Base-by-base conservation (phyloP, 2,329 filamentous ascomycete species). In the Neoascochyta sp. region DNA sequence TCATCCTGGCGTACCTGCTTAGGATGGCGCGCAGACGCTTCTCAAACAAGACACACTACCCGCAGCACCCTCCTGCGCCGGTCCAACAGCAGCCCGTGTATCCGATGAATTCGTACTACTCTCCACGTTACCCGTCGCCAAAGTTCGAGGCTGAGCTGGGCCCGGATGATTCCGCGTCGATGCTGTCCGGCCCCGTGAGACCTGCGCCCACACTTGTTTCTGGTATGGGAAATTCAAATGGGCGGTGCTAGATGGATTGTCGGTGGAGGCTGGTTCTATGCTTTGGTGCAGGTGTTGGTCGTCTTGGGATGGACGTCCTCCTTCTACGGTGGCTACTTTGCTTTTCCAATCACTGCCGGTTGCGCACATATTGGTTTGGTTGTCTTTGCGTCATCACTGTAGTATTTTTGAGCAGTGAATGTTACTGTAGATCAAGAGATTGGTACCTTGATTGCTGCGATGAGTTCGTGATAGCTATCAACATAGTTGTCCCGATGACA, bases 131-230 rank as follows among this genome's bases (percentile, higher is more conserved):
- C 21, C 27, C 30, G 4, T 26, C 19, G 11, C 36, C 32, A 9
- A 24, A 14, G 4, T 20, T 21, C 15, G 28, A 25, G 13, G 22
- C 26, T 7, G 39, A 41, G 12, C 19, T 38, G 4, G 21, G 14
- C 8, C 39, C 39, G 7, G 34, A 41, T 19, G 39, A 41, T 21
- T 34, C 31, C 16, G 16, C 35, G 3, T 41, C 39, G 9, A 26
- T 41, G 28, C 30, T 35, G 1, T 20, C 16, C 7, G 39, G 39
- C 5, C 11, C 22, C 7, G 22, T 34, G 14, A 33, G 27, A 14
- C 29, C 29, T 20, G 22, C 22, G 4, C 29, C 22, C 8, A 20
- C 23, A 12, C 34, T 32, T 5, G 16, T 32, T 7, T 32, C 29
- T 5, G 22, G 14, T n/a, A 18, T 17, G 8, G 22, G 22, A 4